A percentile compares a stretch with the other conserved stretches of the same genome.
Conservation (phyloP, 208 protist genomes). For the Wallacemonas sp. region DNA sequence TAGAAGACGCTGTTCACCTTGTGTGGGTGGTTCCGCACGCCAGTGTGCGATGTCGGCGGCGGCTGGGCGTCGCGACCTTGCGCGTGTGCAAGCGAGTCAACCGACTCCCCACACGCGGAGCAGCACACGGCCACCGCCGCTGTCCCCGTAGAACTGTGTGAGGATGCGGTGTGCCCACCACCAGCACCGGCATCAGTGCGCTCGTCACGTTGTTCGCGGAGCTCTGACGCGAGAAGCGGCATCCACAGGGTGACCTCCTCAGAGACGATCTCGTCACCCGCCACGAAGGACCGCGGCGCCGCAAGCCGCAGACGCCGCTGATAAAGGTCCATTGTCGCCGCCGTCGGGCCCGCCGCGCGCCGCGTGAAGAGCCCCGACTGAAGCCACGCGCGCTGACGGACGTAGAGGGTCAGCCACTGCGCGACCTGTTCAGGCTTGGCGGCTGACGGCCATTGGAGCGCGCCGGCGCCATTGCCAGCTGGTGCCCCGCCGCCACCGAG, state of each 20-base stretch:
- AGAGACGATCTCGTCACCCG: background rate
- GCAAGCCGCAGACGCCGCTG: background rate
- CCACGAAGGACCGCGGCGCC: constrained; percentile 1
- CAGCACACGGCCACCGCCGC: background rate
- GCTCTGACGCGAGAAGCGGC: constrained; percentile 6
- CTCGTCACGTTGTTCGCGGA: background rate
- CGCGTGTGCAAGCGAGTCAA: background rate
- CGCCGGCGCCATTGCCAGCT: background rate
- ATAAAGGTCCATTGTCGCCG: constrained; percentile 4
- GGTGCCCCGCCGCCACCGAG: background rate
- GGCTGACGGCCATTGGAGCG: background rate
- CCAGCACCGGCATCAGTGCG: no score
- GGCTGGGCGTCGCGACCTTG: background rate
- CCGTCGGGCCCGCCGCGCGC: background rate
- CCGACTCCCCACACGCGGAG: background rate
- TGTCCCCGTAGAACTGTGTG: no score
- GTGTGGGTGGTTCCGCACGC: constrained; percentile 1
- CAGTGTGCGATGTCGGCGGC: constrained; percentile 18
- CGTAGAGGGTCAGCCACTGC: constrained; percentile 13
- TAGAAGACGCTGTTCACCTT: background rate
- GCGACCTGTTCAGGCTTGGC: background rate
- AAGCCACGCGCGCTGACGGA: constrained; percentile 6
- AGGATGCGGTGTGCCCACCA: no score
- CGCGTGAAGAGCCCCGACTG: constrained; percentile 1
- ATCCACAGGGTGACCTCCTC: constrained; percentile 4